phyloP scores from a whole-genome alignment of 495 filamentous ascomycete species.

The Pyrenopolyporus hunteri region DNA sequence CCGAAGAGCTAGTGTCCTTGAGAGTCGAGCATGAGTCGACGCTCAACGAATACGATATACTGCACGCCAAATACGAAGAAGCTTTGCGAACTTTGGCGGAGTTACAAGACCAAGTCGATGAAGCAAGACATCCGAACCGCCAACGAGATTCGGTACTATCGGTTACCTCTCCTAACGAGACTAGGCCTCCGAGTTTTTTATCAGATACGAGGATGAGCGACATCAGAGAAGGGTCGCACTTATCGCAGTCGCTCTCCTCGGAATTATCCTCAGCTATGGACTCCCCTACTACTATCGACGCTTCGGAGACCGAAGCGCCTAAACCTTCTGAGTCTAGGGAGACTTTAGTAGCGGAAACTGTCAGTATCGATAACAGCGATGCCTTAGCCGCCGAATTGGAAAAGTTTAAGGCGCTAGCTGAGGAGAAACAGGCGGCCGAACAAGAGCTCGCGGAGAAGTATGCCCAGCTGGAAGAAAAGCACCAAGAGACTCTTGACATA shows the following conservation, averaged over 20 bases:
- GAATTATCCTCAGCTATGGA: constrained; percentile 94
- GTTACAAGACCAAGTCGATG: constrained; percentile 85
- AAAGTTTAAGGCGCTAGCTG: constrained; percentile 67
- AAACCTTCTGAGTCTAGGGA: constrained; percentile 42
- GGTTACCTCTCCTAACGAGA: constrained; percentile 61
- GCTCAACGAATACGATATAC: constrained; percentile 77
- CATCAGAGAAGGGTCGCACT: constrained; percentile 76
- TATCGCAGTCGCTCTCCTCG: constrained; percentile 92
- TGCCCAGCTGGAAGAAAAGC: constrained; percentile 76
- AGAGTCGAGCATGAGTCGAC: constrained; percentile 88
- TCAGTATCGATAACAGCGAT: constrained; percentile 45
- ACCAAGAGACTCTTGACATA: constrained; percentile 79
- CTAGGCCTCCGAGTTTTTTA: constrained; percentile 91
- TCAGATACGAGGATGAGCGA: constrained; percentile 78
- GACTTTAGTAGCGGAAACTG: constrained; percentile 28
- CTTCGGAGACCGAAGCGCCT: constrained; percentile 61
- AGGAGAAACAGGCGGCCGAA: constrained; percentile 78
- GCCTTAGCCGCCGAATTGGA: constrained; percentile 69
- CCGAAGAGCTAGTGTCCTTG: constrained; percentile 90
- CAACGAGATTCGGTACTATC: constrained; percentile 60
- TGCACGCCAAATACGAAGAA: constrained; percentile 89
- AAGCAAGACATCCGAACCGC: constrained; percentile 69
- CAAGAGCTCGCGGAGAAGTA: constrained; percentile 76
- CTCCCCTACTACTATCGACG: constrained; percentile 70
- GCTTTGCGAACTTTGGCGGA: constrained; percentile 80